These are phyloP conservation scores for Mycena sanguinolenta DNA, from an alignment of 768 basidiomycete species.

Conservation along the genomic window DNA sequence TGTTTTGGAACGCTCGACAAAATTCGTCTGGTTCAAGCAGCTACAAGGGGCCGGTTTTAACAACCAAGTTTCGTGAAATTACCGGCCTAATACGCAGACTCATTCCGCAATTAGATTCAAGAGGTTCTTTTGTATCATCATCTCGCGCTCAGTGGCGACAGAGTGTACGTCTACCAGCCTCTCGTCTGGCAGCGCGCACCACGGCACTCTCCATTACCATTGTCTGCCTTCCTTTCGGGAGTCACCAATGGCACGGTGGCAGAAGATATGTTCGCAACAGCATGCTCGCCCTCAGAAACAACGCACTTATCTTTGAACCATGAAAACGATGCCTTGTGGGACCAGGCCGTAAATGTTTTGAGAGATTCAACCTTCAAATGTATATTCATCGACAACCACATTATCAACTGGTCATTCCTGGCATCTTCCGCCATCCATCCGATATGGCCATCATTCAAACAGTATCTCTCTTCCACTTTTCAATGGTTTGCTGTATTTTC, in stretches of 20 bases:
- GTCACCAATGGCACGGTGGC: constrained; percentile 54
- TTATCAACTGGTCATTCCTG: constrained; percentile 61
- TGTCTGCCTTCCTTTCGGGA: constrained; percentile 59
- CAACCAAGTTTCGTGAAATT: constrained; percentile 50
- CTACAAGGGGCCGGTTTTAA: constrained; percentile 64
- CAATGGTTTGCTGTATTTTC: constrained; percentile 56
- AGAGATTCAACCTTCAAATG: constrained; percentile 53
- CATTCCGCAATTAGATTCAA: constrained; percentile 50
- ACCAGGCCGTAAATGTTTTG: constrained; percentile 50
- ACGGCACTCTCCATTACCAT: constrained; percentile 54
- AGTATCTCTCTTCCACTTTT: constrained; percentile 55
- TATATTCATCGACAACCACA: constrained; percentile 58
- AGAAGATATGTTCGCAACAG: constrained; percentile 52
- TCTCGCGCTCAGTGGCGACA: constrained; percentile 53
- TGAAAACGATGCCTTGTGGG: constrained; percentile 50
- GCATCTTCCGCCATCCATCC: constrained; percentile 53
- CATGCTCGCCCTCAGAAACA: constrained; percentile 54
- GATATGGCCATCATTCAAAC: constrained; percentile 57
- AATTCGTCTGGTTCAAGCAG: constrained; percentile 60
- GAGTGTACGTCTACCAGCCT: constrained; percentile 61
- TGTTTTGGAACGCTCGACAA: constrained; percentile 42
- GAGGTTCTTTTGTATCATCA: constrained; percentile 63
- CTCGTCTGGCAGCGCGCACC: constrained; percentile 58
- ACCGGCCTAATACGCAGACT: constrained; percentile 26
- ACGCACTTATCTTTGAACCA: constrained; percentile 49